Evolutionary conservation across 176 grass and related monocot genomes (phyloP), one percentile per base, ranked within the genome.

Genomic region (Cenchrus purpureus): DNA sequence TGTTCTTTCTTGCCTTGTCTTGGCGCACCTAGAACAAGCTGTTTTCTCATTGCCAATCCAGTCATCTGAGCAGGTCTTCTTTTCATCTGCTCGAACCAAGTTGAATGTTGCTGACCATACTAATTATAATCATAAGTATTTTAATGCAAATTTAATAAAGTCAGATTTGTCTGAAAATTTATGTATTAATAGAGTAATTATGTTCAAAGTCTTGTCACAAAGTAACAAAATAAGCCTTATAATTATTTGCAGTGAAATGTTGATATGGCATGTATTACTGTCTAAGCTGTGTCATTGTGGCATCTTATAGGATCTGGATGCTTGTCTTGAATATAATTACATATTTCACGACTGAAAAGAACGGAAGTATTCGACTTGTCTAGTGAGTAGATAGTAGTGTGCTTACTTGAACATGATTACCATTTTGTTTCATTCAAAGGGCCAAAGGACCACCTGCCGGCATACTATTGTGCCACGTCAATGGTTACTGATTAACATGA

Each of bases 11-110:
- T 99, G 97, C 75, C 91, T 99, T 82, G 51, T 96, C 52, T 84
- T 99, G 84, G 97, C 89, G 11, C 96, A 99, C 86, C 86, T 94
- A 84, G 97, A 93, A 79, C 97, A 99, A 75, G 97, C 90, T 84
- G 90, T 83, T 98, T 92, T 84, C 97, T 99, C 57, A 83, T 99
- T 83, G 97, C 88, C 89, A 94, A 86, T 79, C 81, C 92, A 81
- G 44, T 67, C 71, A 73, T 85, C 87, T 13, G 80, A 99, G 84
- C 93, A 88, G 34, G 88, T 94, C 66, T 96, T 99, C 90, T 96
- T 96, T 88, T 94, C 90, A 64, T 99, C 97, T 63, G 88, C 92
- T 80, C 97, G 91, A 86, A 86, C 91, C 96, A 91, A 92, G 93
- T 68, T 79, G 59, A 48, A 71, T 81, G 7, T 53, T 68, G 16